Base-by-base conservation (phyloP, 495 filamentous ascomycete genomes). In the Bacidia gigantensis region DNA sequence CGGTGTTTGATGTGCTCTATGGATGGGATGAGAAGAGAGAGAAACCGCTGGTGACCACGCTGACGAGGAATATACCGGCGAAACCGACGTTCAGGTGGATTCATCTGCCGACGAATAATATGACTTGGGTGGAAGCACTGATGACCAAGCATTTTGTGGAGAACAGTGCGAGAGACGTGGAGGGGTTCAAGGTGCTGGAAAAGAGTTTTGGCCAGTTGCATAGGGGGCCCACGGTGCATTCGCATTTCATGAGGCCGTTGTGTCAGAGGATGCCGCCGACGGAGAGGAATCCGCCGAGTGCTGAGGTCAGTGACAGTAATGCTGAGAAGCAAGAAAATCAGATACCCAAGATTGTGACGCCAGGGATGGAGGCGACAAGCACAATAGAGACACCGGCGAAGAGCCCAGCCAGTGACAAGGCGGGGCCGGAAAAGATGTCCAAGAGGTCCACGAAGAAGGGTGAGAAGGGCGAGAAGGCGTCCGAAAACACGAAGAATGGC, bases 101-200 rank as follows among this genome's bases (percentile, higher is more conserved):
- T 51, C 80, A 85, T 68, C 65, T 85, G 0, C 81, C 81, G 3
- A 79, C 80, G 0, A 82, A 79, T 50, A 76, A 77, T 50, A 72
- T 79, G 68, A 65, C 69, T 11, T 76, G 72, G 74, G 73, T 81
- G 1, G 76, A 84, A 62, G 73, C 80, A 0, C 66, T 84, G 1
- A 63, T 82, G 18, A 81, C 78, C 20, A 84, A 84, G 55, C 69
- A 70, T 10, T 84, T 84, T 52, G 78, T 84, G 44, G 81, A 84
- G 60, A 77, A 79, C 46, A 78, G 78, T 2, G 74, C 78, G 17
- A 69, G 72, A 47, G 80, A 85, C 62, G 73, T 83, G 10, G 79
- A 82, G 60, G 75, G 78, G 1, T 83, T 83, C 60, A 83, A 83
- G 59, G 79, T 79, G 0, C 58, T 83, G 11, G 80, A 83, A 56